These are phyloP conservation scores for Cenchrus purpureus DNA, from an alignment of 176 grass and related monocot genomes.

Conservation along the genomic window DNA sequence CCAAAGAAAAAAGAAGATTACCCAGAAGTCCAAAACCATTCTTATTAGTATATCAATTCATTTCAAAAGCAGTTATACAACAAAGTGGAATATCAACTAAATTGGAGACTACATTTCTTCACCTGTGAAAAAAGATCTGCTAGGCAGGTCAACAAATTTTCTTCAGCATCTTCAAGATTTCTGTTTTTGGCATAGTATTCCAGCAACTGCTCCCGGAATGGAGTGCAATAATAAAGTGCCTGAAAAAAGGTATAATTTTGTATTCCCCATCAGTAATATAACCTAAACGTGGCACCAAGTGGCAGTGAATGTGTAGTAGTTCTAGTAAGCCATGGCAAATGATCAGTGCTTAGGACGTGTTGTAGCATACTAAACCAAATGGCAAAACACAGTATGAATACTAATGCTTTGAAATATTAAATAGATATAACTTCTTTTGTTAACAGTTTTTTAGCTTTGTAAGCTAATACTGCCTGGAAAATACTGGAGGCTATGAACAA, in stretches of 20 bases:
- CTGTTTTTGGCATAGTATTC: constrained; percentile 76
- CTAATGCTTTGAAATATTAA: background rate
- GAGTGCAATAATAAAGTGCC: constrained; percentile 90
- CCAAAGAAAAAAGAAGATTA: background rate
- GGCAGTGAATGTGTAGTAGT: background rate
- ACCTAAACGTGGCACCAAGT: background rate
- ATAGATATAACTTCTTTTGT: background rate
- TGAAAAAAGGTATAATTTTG: constrained; percentile 47
- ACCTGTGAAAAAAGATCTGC: constrained; percentile 98
- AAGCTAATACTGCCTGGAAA: background rate
- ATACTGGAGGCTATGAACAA: background rate
- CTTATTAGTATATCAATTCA: background rate
- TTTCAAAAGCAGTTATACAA: constrained; percentile 22
- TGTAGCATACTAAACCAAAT: constrained; percentile 5
- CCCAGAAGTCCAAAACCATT: background rate
- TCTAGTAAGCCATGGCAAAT: constrained; percentile 27
- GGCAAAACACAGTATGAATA: background rate
- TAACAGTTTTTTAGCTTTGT: background rate
- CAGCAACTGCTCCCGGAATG: constrained; percentile 82
- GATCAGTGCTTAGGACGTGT: background rate
- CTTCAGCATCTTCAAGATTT: constrained; percentile 63
- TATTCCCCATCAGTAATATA: background rate
- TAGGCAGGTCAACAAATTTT: constrained; percentile 86
- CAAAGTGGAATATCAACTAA: constrained; percentile 32
- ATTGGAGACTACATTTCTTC: background rate